Evolutionary conservation across 1,139 yeast species (phyloP).

Genomic region (Pichia sp.): DNA sequence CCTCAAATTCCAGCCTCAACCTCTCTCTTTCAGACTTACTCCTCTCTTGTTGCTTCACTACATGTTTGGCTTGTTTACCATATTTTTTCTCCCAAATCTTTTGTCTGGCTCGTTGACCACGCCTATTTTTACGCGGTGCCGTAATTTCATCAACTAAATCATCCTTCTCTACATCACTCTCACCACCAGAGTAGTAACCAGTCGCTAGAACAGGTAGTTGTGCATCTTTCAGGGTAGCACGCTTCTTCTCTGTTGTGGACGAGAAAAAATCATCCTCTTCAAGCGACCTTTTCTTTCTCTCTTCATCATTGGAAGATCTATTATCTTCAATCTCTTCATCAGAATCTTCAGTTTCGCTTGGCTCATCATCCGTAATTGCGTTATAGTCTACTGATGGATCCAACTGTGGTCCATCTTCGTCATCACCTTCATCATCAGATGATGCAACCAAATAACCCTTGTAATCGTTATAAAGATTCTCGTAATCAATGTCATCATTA

Average conservation of each 20-base stretch:
- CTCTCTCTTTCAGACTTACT: conserved; percentile 48
- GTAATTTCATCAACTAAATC: conserved; percentile 50
- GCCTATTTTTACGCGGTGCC: conserved; percentile 66
- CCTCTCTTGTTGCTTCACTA: conserved; percentile 53
- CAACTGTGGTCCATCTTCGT: conserved; percentile 20
- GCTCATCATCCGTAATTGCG: conserved; percentile 54
- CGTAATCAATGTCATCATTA: conserved; percentile 6
- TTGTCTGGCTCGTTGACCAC: conserved; percentile 96
- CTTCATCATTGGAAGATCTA: conserved; percentile 17
- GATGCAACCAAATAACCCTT: conserved; percentile 50
- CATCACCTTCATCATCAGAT: conserved; percentile 40
- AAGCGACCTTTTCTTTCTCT: conserved; percentile 22
- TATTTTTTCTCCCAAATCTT: conserved; percentile 91
- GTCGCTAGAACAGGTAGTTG: conserved; percentile 63
- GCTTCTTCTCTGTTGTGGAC: conserved; percentile 16
- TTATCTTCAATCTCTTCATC: neutral
- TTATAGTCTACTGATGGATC: conserved; percentile 47
- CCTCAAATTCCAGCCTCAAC: conserved; percentile 62
- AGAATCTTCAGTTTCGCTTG: conserved; percentile 23
- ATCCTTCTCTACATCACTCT: conserved; percentile 47
- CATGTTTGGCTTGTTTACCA: conserved; percentile 80
- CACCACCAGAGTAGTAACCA: conserved; percentile 81
- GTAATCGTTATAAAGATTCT: conserved; percentile 36
- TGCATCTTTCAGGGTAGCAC: conserved; percentile 23
- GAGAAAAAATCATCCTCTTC: conserved; percentile 38